Conservation (phyloP, 2,329 filamentous ascomycete species). For the Ambrosiella cleistominuta region DNA sequence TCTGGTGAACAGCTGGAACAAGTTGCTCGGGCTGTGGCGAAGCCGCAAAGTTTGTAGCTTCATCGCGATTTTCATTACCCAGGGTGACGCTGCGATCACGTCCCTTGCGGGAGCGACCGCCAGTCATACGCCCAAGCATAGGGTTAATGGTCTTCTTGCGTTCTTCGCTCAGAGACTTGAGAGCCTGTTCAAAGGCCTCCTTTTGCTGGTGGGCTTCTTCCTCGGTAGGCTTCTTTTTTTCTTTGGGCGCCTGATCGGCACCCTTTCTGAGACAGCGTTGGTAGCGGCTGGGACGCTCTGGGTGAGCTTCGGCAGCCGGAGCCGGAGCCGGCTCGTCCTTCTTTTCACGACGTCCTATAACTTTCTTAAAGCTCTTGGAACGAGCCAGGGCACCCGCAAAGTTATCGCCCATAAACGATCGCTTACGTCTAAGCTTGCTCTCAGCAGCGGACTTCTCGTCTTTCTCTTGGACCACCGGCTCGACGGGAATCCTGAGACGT, state of each 20-base stretch:
- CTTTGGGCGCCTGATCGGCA: neutral
- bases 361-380: constrained; percentile 5
- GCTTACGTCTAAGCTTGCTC: constrained; percentile 13
- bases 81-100: constrained; percentile 2
- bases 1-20: neutral
- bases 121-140: constrained; percentile 11
- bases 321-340: neutral
- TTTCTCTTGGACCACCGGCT: neutral
- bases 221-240: neutral
- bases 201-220: constrained; percentile 3
- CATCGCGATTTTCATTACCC: neutral
- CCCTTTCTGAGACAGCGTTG: neutral
- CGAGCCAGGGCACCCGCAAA: constrained; percentile 4
- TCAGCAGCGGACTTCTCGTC: neutral
- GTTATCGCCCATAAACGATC: constrained; percentile 10
- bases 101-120: neutral
- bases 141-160: constrained; percentile 11
- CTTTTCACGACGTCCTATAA: constrained; percentile 4
- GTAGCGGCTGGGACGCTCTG: constrained; percentile 2
- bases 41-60: neutral
- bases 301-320: neutral
- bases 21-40: neutral
- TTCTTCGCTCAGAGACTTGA: constrained; percentile 8
- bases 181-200: constrained; percentile 11
- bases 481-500: neutral